Evolutionary conservation across 1,284 basidiomycete species (phyloP).

Genomic region (Lignosus rhinocerotis): DNA sequence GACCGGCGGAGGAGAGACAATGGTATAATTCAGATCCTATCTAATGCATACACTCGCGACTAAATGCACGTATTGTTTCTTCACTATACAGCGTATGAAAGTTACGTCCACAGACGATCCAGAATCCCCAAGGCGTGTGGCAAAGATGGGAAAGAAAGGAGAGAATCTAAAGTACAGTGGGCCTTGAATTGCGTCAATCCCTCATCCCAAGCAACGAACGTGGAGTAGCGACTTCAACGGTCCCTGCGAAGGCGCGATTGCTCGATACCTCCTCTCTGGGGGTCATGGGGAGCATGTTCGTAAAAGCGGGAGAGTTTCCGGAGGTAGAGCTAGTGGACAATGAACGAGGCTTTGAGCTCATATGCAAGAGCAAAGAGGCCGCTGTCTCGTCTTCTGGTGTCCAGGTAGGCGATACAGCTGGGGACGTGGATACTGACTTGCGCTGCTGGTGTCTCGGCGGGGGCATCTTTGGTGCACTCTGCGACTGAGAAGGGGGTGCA

Average conservation of each 20-base stretch:
- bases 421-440: constrained; percentile 18
- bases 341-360: constrained; percentile 43
- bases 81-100: too few species aligned
- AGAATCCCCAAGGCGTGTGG: too few species aligned
- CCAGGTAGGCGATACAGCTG: constrained; percentile 39
- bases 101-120: too few species aligned
- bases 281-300: constrained; percentile 5
- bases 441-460: constrained; percentile 6
- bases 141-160: background rate
- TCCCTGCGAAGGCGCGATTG: constrained; percentile 1
- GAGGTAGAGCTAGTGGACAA: constrained; percentile 19
- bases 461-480: background rate
- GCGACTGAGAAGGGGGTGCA: background rate
- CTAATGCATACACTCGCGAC: background rate
- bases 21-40: background rate
- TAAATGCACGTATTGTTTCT: too few species aligned
- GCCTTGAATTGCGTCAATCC: constrained; percentile 3
- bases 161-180: background rate
- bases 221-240: constrained; percentile 18
- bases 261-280: constrained; percentile 8
- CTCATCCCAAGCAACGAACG: constrained; percentile 21
- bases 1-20: background rate
- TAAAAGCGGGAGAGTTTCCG: background rate
- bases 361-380: constrained; percentile 65
- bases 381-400: constrained; percentile 71